phyloP scores from a whole-genome alignment of 1,284 basidiomycete species.

The Wolfiporia cocos region DNA sequence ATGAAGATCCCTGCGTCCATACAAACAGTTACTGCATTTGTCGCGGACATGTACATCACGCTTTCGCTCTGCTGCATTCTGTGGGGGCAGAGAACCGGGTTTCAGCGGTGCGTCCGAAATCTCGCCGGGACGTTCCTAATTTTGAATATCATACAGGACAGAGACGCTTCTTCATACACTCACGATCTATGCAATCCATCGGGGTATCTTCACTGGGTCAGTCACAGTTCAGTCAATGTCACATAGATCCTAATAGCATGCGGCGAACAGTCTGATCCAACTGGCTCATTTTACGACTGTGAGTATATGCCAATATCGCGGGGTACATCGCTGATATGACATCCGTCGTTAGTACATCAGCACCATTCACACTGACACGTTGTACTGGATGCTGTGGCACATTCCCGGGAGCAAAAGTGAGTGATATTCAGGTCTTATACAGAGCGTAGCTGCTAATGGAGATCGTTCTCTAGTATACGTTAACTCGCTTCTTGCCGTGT shows the following conservation, averaged over 20 bases:
- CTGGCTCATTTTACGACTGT: slow-evolving; percentile 7
- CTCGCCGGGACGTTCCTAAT: too few relatives aligned
- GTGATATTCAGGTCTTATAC: not conserved
- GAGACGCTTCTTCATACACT: slow-evolving; percentile 4
- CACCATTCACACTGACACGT: not conserved
- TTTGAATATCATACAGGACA: too few relatives aligned
- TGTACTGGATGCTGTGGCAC: slow-evolving; percentile 6
- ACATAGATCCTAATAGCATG: not conserved
- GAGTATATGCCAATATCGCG: not conserved
- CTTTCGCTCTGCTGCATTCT: slow-evolving; percentile 3
- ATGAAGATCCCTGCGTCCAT: slow-evolving; percentile 6
- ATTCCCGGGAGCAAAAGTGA: slow-evolving; percentile 4
- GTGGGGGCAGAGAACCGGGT: slow-evolving; percentile 3
- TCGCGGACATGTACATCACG: slow-evolving; percentile 5
- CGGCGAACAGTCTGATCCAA: slow-evolving; percentile 1
- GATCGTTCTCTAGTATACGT: slow-evolving; percentile 1
- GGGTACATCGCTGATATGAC: not conserved
- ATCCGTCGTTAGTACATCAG: not conserved
- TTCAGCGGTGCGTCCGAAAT: slow-evolving; percentile 1
- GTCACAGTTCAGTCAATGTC: not conserved
- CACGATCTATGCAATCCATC: slow-evolving; percentile 6
- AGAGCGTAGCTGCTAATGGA: not conserved
- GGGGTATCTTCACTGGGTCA: slow-evolving; percentile 7
- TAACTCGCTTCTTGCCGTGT: slow-evolving; percentile 7
- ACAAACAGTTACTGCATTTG: slow-evolving; percentile 4